phyloP scores from a whole-genome alignment of 2,329 filamentous ascomycete genomes.

The Coniella lustricola region DNA sequence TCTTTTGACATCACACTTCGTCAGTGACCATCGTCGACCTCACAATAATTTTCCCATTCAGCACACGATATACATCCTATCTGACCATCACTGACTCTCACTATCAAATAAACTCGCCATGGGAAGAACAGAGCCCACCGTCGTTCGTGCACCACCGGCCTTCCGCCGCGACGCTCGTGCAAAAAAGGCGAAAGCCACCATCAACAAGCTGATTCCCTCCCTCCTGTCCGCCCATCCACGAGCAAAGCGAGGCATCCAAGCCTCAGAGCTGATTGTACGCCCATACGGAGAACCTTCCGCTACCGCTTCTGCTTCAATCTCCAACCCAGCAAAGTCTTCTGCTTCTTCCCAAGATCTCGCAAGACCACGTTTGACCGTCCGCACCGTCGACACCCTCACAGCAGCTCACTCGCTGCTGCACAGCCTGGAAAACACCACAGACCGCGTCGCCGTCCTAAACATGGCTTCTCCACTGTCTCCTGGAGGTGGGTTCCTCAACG shows the following conservation, averaged over 20 bases:
- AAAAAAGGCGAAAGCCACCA: conserved; percentile 48
- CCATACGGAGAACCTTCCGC: conserved; percentile 13
- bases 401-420: conserved; percentile 1
- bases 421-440: neutral
- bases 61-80: no score
- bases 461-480: conserved; percentile 46
- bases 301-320: no score
- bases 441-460: conserved; percentile 6
- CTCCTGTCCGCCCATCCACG: conserved; percentile 46
- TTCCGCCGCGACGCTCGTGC: conserved; percentile 28
- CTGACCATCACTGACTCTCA: neutral
- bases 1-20: no score
- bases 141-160: conserved; percentile 6
- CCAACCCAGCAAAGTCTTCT: neutral
- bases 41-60: no score
- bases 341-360: neutral
- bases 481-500: conserved; percentile 54
- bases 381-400: conserved; percentile 7
- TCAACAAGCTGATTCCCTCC: conserved; percentile 53
- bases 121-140: conserved; percentile 9
- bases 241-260: conserved; percentile 47
- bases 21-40: no score
- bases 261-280: conserved; percentile 40
- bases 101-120: neutral
- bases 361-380: neutral